A percentile compares a stretch with the other conserved stretches of the same genome.
Evolutionary conservation across 2,329 filamentous ascomycete genomes (phyloP).

Genomic region (Corinectria fuckeliana): DNA sequence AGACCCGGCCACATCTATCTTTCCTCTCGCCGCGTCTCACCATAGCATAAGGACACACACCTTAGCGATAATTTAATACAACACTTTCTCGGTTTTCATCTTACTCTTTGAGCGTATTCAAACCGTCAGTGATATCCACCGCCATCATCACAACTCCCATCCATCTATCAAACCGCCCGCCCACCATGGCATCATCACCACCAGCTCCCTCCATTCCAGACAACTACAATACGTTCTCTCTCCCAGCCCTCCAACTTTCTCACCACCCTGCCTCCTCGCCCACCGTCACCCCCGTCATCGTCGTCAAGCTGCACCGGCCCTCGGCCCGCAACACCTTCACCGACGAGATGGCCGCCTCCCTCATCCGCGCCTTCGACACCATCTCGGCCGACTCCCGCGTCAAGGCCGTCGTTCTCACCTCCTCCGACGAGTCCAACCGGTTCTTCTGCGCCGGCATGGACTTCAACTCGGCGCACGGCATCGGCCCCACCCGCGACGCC

Average conservation of each 20-base stretch:
- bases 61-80: neutral
- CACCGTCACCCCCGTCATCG: conserved; percentile 64
- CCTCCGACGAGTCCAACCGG: conserved; percentile 53
- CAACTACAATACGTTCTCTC: conserved; percentile 50
- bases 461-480: conserved; percentile 47
- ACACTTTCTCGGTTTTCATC: no score
- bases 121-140: neutral
- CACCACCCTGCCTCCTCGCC: conserved; percentile 58
- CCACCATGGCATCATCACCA: conserved; percentile 31
- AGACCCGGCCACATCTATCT: neutral
- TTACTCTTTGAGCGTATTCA: no score
- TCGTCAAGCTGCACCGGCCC: conserved; percentile 70
- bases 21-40: no score
- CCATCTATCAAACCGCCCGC: neutral
- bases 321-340: conserved; percentile 74
- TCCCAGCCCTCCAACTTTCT: conserved; percentile 54
- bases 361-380: conserved; percentile 59
- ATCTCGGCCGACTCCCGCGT: conserved; percentile 62
- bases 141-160: neutral
- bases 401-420: conserved; percentile 61
- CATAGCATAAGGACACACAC: neutral
- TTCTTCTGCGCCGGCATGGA: conserved; percentile 67
- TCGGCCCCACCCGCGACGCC: conserved; percentile 35
- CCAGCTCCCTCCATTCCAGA: conserved; percentile 33
- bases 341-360: conserved; percentile 65